Percentiles rank a stretch among this genome's conserved stretches.
These are phyloP conservation scores for Chlorophyllum brunneum DNA, from an alignment of 768 basidiomycete species.

Conservation along the genomic window DNA sequence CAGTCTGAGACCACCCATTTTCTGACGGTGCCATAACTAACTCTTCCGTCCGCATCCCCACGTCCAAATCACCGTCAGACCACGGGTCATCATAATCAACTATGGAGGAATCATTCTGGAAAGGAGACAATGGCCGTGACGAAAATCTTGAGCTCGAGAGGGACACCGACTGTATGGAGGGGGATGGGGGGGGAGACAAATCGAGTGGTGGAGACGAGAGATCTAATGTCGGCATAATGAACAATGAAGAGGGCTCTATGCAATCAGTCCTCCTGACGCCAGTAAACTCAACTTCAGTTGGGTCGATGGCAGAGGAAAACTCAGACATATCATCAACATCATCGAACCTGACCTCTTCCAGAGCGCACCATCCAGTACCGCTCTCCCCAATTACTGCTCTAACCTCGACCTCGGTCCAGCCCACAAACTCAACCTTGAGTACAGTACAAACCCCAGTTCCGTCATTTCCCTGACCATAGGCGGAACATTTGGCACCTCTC, in stretches of 20 bases:
- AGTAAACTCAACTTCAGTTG: conserved; percentile 8
- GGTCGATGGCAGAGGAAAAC: conserved; percentile 22
- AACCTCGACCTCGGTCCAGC: conserved; percentile 69
- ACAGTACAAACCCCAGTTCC: conserved; percentile 57
- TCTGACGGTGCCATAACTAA: conserved; percentile 25
- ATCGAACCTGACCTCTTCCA: conserved; percentile 48
- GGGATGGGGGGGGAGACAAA: conserved; percentile 12
- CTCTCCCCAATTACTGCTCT: conserved; percentile 67
- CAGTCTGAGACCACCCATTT: conserved; percentile 27
- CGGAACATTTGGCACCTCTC: conserved; percentile 52
- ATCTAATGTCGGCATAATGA: conserved; percentile 76
- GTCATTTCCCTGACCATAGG: conserved; percentile 36
- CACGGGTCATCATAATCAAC: conserved; percentile 29
- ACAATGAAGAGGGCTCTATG: conserved; percentile 60
- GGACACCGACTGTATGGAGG: conserved; percentile 8
- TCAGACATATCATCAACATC: conserved; percentile 24
- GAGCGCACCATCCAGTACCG: conserved; percentile 69
- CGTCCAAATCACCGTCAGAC: conserved; percentile 21
- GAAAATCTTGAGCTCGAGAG: not conserved
- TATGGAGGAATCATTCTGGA: conserved; percentile 2
- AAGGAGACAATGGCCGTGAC: conserved; percentile 10
- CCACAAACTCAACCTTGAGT: conserved; percentile 65
- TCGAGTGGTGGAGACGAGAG: conserved; percentile 51
- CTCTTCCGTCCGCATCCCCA: conserved; percentile 15
- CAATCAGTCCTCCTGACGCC: conserved; percentile 3